These are phyloP conservation scores for Erodium trifolium DNA, from an alignment of 441 rosid genomes.

Conservation along the genomic window DNA sequence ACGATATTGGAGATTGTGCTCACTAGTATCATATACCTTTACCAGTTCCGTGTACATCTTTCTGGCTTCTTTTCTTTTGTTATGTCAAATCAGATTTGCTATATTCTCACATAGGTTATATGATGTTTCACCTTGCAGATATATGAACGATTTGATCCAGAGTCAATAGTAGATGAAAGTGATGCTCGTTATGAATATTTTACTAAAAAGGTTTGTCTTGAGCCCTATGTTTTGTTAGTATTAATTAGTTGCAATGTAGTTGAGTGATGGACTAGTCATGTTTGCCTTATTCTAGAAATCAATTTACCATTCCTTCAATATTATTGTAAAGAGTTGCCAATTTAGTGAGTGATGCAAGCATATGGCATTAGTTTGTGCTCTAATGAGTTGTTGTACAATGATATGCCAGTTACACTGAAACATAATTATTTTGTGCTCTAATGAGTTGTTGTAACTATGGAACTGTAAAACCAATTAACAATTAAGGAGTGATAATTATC, in stretches of 20 bases:
- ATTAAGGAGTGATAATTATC: no score
- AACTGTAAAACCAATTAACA: neutral
- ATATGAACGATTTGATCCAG: conserved; percentile 70
- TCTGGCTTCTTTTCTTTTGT: neutral
- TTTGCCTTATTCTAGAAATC: neutral
- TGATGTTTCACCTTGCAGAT: conserved; percentile 37
- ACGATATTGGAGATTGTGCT: neutral
- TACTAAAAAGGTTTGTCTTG: conserved; percentile 55
- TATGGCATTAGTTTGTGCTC: no score
- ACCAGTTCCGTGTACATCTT: neutral
- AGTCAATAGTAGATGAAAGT: conserved; percentile 45
- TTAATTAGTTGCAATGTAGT: neutral
- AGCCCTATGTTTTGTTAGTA: conserved; percentile 8
- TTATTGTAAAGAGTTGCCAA: neutral
- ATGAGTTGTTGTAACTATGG: neutral
- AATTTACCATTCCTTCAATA: neutral
- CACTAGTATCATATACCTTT: neutral
- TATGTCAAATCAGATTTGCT: neutral
- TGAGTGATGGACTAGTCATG: neutral
- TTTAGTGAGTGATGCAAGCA: no score
- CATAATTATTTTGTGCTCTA: neutral
- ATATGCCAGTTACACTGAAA: neutral
- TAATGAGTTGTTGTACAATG: no score
- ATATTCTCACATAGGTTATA: conserved; percentile 10
- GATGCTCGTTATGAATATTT: conserved; percentile 84